Base-by-base conservation (phyloP, 306 rosid species). In the Quercus robur region DNA sequence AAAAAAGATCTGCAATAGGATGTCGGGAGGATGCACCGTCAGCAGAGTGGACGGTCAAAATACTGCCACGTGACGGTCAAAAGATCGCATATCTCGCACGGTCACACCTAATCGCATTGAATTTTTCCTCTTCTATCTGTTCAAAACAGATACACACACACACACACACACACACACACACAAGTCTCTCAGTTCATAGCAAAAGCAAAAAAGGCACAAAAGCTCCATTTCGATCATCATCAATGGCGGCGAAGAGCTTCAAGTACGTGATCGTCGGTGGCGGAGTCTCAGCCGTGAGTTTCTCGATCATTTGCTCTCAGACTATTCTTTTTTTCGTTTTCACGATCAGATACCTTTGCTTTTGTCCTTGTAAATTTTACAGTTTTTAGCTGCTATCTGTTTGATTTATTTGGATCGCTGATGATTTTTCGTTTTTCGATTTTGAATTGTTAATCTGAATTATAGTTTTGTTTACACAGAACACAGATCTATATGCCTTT, bases 281-380 rank as follows among this genome's bases (percentile, higher is more conserved):
- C 77, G 99, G 99, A 56, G 99, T 95, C 46, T 33, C 99, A 3
- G 97, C 97, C n/a, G 99, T 95, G 82, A 89, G 99, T 84, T 79
- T 75, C 57, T 31, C 46, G 33, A n/a, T 77, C 75, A 52, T 69
- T 51, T 35, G 3, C 71, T 64, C 68, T 75, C 17, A 1, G 51
- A 11, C 46, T 10, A 19, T 1, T 74, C 46, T n/a, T 2, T n/a
- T 15, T 5, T 9, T 2, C 18, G 30, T 9, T 49, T 58, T 69
- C 21, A 12, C 35, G 9, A 59, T 4, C 31, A 59, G 66, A 25
- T 63, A 12, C 7, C 2, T 26, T 62, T 11, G 3, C 67, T 26
- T 62, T 12, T 63, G 38, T 7, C 30, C 15, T 63, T 28, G 30
- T 30, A 19, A 17, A 17, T 5, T 28, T 30, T 30, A 0, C 41